Evolutionary conservation across 768 basidiomycete species (phyloP).

Genomic region (Sarcodon aspratus): DNA sequence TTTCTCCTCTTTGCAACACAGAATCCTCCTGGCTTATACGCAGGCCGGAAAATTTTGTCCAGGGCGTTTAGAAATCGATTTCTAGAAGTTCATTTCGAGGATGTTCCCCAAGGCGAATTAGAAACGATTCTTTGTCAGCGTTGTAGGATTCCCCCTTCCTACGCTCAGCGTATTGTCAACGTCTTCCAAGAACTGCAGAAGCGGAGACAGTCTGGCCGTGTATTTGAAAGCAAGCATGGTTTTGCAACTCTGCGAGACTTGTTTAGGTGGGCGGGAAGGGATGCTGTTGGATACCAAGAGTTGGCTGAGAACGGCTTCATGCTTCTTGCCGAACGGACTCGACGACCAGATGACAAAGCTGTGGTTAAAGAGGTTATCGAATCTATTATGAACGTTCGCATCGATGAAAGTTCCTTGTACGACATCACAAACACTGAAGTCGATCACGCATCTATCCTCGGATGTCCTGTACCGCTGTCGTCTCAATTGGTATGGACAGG

Average conservation of each 20-base stretch:
- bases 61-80: conserved; percentile 96
- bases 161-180: conserved; percentile 78
- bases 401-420: conserved; percentile 69
- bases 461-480: conserved; percentile 36
- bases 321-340: conserved; percentile 86
- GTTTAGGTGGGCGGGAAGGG: conserved; percentile 93
- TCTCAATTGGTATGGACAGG: conserved; percentile 78
- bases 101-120: conserved; percentile 88
- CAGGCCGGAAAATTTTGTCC: conserved; percentile 87
- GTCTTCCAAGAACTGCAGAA: conserved; percentile 93
- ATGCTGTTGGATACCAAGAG: conserved; percentile 83
- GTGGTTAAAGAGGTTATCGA: conserved; percentile 93
- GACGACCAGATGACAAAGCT: conserved; percentile 74
- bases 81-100: conserved; percentile 94
- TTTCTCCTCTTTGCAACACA: conserved; percentile 99
- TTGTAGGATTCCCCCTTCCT: conserved; percentile 88
- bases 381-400: conserved; percentile 72
- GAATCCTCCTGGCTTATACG: conserved; percentile 94
- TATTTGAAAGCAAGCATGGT: conserved; percentile 96
- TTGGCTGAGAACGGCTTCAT: conserved; percentile 96
- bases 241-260: conserved; percentile 95
- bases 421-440: conserved; percentile 29
- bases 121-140: conserved; percentile 91
- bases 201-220: conserved; percentile 77
- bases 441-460: conserved; percentile 38